Conservation (phyloP, 371 early-diverging fungal genomes). For the Syncephalastrum contaminatum region DNA sequence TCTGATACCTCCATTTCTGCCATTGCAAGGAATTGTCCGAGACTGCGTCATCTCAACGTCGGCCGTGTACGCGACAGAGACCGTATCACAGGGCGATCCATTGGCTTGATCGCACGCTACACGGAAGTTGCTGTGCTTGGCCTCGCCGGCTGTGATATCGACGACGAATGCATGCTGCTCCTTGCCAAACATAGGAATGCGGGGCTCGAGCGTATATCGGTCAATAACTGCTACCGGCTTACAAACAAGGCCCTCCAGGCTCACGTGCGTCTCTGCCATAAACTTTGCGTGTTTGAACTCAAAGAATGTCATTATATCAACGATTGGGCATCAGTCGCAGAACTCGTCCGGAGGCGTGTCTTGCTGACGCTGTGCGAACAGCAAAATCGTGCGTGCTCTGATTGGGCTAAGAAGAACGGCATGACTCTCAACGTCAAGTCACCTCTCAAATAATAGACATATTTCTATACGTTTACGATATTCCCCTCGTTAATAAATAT, state of each 20-base stretch:
- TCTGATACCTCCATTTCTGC: conserved; percentile 48
- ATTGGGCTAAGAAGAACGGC: conserved; percentile 39
- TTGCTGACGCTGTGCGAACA: conserved; percentile 44
- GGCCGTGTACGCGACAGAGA: conserved; percentile 56
- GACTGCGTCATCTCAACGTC: conserved; percentile 53
- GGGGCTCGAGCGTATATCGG: conserved; percentile 54
- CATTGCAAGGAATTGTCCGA: conserved; percentile 46
- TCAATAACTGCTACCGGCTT: conserved; percentile 56
- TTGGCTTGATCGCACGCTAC: conserved; percentile 48
- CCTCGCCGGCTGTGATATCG: conserved; percentile 58
- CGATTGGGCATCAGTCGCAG: conserved; percentile 42
- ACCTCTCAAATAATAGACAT: conserved; percentile 31
- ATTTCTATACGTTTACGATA: background rate
- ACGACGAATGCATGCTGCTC: conserved; percentile 53
- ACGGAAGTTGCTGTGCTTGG: conserved; percentile 54
- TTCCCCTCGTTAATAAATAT: background rate
- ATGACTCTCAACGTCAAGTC: conserved; percentile 29
- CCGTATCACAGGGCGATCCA: conserved; percentile 51
- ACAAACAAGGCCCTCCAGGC: conserved; percentile 51
- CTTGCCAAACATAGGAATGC: conserved; percentile 46
- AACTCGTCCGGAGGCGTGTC: conserved; percentile 38
- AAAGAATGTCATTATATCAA: conserved; percentile 53
- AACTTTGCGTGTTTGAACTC: conserved; percentile 59
- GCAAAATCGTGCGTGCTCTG: conserved; percentile 41
- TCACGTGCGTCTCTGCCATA: conserved; percentile 45